Evolutionary conservation across 164 flowering plant species (phyloP), one percentile per base, ranked within the genome.

Genomic region (Nymphaea colorata): DNA sequence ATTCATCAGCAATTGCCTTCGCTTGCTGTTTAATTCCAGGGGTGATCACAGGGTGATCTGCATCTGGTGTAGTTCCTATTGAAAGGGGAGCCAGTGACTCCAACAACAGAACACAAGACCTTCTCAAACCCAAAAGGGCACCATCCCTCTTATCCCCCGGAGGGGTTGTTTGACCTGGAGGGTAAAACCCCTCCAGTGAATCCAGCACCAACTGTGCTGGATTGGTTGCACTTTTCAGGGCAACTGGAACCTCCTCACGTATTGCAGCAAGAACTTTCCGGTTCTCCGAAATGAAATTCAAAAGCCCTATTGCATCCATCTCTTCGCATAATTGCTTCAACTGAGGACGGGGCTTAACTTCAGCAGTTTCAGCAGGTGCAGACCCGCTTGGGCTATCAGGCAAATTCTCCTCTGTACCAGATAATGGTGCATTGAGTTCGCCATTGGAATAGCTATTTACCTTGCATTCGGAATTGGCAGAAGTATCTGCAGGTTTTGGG

Each of bases 101-200:
- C 97, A 94, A 79, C 82, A 94, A 73, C 97, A 94, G 91, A 67
- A 91, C 91, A 76, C 99, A 91, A 59, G 96, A 86, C 72, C 96
- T 78, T 4, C 97, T 91, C 41, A 84, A 74, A 66, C 99, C 97
- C 75, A 94, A 71, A 6, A 91, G 83, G 70, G 45, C 75, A 4
- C 96, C 69, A 68, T 91, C 93, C 83, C 82, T 89, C 85, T 88
- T 91, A 25, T 25, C 36, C 62, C 90, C 91, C 78, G 88, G 95
- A 41, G 69, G 44, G 59, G 73, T 76, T 62, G 83, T 59, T 69
- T 71, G 66, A 61, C 88, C 90, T 61, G 70, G 43, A 42, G 75
- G 72, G 79, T 94, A 91, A 75, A 94, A 94, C 44, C 86, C 89
- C 44, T 83, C 80, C 71, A 94, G 75, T 45, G 96, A 87, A 57